A percentile compares a stretch with the other conserved stretches of the same genome.
Evolutionary conservation across 257 asterid genomes (phyloP).

Genomic region (Ilex aquifolium): DNA sequence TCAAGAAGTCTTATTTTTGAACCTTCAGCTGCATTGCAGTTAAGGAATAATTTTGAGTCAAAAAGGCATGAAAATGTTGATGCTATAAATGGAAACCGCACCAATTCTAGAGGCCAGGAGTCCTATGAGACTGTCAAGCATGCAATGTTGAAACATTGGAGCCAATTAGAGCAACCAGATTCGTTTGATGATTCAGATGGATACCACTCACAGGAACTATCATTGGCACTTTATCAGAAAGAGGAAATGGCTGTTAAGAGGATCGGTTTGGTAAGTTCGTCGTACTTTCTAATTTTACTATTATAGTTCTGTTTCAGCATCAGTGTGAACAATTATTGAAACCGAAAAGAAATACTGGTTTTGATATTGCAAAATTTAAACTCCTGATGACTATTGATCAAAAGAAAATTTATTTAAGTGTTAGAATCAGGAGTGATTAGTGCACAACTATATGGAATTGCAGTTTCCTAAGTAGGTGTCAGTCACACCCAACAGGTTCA

Average conservation of each 20-base stretch:
- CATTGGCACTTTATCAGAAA: conserved; percentile 55
- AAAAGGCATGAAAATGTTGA: conserved; percentile 44
- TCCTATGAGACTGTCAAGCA: conserved; percentile 41
- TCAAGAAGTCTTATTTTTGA: conserved; percentile 83
- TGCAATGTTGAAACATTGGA: conserved; percentile 61
- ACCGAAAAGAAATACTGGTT: too few relatives aligned
- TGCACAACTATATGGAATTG: too few relatives aligned
- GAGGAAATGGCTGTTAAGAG: conserved; percentile 63
- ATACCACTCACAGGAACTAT: conserved; percentile 86
- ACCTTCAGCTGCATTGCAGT: conserved; percentile 50
- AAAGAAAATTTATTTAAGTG: too few relatives aligned
- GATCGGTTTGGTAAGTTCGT: conserved; percentile 50
- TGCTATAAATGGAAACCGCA: conserved; percentile 26
- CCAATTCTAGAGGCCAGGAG: conserved; percentile 34
- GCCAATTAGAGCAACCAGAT: conserved; percentile 65
- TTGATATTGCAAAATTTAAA: too few relatives aligned
- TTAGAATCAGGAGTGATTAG: too few relatives aligned
- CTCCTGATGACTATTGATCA: too few relatives aligned
- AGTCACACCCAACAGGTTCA: neutral
- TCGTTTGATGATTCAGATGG: conserved; percentile 70
- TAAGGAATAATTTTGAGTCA: conserved; percentile 46
- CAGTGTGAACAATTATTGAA: too few relatives aligned
- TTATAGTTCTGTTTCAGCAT: neutral
- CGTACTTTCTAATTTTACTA: neutral
- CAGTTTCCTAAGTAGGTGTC: neutral